Conservation (phyloP, 805 yeast species). For the Starmerella bacillaris region DNA sequence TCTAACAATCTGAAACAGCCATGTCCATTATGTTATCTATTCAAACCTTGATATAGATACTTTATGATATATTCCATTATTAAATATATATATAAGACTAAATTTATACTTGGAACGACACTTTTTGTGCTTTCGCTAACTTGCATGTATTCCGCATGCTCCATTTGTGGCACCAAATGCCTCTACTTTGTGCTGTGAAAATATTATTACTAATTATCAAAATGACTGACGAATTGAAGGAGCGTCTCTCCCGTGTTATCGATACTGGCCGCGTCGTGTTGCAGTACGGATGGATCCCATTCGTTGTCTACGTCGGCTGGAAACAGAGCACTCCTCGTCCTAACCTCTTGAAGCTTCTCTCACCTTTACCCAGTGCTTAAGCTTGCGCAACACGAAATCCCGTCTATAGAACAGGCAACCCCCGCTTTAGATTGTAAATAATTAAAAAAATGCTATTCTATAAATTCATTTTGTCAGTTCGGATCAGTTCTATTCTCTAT, state of each 20-base stretch:
- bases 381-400: background rate
- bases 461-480: background rate
- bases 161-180: too few relatives aligned
- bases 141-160: too few relatives aligned
- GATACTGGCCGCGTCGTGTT: conserved; percentile 72
- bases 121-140: too few relatives aligned
- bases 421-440: background rate
- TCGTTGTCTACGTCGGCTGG: conserved; percentile 83
- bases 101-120: too few relatives aligned
- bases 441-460: background rate
- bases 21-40: too few relatives aligned
- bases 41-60: too few relatives aligned
- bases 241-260: conserved; percentile 68
- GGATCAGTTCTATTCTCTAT: background rate
- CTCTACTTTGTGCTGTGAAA: too few relatives aligned
- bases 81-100: too few relatives aligned
- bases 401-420: background rate
- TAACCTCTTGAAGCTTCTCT: conserved; percentile 51
- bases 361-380: conserved; percentile 65
- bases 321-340: conserved; percentile 69
- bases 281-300: conserved; percentile 96
- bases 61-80: too few relatives aligned
- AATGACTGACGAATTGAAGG: conserved; percentile 34
- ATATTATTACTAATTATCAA: too few relatives aligned
- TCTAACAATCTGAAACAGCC: too few relatives aligned